Base-by-base conservation (phyloP, 225 moss, liverwort and hornwort genomes). In the Marchantia polymorpha region DNA sequence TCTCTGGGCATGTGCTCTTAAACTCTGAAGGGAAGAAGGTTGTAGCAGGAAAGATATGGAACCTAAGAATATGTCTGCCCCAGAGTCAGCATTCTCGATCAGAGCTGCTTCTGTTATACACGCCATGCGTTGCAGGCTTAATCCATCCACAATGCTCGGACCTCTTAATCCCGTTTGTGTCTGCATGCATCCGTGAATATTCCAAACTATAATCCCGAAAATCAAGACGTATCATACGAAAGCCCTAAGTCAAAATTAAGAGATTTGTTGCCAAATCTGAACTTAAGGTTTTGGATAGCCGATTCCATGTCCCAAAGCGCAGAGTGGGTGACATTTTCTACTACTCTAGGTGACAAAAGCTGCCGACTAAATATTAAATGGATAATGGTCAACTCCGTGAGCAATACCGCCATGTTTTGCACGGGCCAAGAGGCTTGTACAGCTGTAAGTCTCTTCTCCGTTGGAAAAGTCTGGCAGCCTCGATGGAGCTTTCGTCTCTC, bases 41-140 rank as follows among this genome's bases (percentile, higher is more conserved):
- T 39, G 39, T 5, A 39, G 39, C 5, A 39, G 39, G 56, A 56
- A 56, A 56, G 19, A 12, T 13, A 39, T 39, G 39, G 39, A 46
- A 77, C 82, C 77, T 82, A 82, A 58, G 52, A 77, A 71, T 15
- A 77, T 77, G 50, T 82, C 65, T n/a, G 58, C 8, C 27, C 15
- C 77, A 1, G 30, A 47, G 47, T 76, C 69, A 23, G 48, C 70
- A 49, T 82, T 82, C 70, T 82, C 82, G 55, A 72, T 52, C 7
- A 82, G 71, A 49, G 77, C 77, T 13, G 82, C 76, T 64, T 71
- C 59, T 47, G 67, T 60, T 26, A 60, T 77, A 17, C 39, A 69
- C 1, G 59, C 51, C 82, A 82, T 69, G 47, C 71, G 76, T 26
- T 82, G 39, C 10, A 82, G 70, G 56, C 70, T 77, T 50, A 61